Evolutionary conservation across 2,329 filamentous ascomycete genomes (phyloP), one percentile per base, ranked within the genome.

Genomic region (Aspergillus versicolor): DNA sequence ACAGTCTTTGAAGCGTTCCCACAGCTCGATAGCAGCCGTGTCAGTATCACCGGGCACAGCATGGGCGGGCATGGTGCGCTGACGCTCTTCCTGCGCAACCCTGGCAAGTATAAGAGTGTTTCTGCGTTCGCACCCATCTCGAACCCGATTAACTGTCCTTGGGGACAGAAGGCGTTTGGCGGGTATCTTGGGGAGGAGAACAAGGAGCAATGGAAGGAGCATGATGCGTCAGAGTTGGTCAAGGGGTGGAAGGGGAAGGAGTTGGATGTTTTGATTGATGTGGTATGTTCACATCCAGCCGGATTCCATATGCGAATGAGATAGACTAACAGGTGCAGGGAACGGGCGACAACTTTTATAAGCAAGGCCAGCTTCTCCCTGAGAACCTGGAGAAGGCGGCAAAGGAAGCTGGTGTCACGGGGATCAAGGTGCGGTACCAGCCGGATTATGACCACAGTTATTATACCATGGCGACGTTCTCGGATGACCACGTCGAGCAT

Each of bases 61-160:
- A 99, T 99, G 94, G 94, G 94, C 64, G 94, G 94, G 0, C 94
- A 99, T 75, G 94, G 94, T 61, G 94, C 94, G 44, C 80, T 99
- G 66, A 96, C 92, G 45, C 78, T 97, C 66, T 82, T 85, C 80
- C 82, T 99, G 52, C 93, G 91, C 80, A 89, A 97, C 77, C 92
- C 94, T 0, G 91, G 90, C 62, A 86, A 84, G 79, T 99, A 96
- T 82, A 89, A 88, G 79, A 91, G 87, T 63, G 91, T 94, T 56
- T 92, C 88, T 61, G 93, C 93, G 1, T 96, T 95, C 71, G 90
- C 94, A 48, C 93, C 93, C 19, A 95, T 97, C 68, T 76, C 87
- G 50, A 97, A 97, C 79, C 94, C 93, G 1, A 81, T 82, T 60
- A 85, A 88, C 65, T 95, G 90, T 69, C 90, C 90, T 1, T 99